Conservation (phyloP, 352 stramenopile species). For the Elongisporangium prolatum region DNA sequence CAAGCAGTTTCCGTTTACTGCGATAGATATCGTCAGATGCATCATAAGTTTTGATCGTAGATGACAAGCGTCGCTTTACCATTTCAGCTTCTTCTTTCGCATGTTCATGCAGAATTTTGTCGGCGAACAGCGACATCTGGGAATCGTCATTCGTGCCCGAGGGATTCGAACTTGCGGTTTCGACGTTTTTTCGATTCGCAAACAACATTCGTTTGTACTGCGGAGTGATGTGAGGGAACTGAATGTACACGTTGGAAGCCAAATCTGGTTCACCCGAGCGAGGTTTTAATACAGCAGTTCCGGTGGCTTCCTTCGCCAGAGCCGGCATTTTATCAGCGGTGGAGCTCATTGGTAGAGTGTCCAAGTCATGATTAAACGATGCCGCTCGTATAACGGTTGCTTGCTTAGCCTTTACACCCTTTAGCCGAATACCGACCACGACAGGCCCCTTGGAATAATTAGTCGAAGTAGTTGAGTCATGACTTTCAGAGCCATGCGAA, state of each 20-base stretch:
- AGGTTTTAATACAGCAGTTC: neutral
- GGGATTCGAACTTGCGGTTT: too few species aligned
- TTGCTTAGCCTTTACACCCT: conserved; percentile 20
- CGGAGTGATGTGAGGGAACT: conserved; percentile 48
- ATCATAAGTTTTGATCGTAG: neutral
- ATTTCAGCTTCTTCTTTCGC: conserved; percentile 8
- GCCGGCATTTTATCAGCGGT: neutral
- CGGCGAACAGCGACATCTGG: neutral
- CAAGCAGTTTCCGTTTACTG: neutral
- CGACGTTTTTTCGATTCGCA: neutral
- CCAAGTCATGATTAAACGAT: conserved; percentile 5
- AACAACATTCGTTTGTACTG: conserved; percentile 20
- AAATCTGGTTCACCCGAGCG: neutral
- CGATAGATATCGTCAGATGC: neutral
- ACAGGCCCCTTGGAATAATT: conserved; percentile 12
- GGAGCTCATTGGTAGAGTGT: neutral
- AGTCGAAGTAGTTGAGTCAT: neutral
- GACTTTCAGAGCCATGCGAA: conserved; percentile 12
- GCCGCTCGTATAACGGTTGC: conserved; percentile 17
- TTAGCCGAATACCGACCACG: conserved; percentile 25
- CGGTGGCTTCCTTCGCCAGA: too few species aligned
- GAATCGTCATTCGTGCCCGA: neutral
- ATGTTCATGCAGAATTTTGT: conserved; percentile 15
- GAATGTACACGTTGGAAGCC: conserved; percentile 40
- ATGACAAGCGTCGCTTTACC: neutral